phyloP scores from a whole-genome alignment of 2,329 filamentous ascomycete species.

The Paraphoma sp. region DNA sequence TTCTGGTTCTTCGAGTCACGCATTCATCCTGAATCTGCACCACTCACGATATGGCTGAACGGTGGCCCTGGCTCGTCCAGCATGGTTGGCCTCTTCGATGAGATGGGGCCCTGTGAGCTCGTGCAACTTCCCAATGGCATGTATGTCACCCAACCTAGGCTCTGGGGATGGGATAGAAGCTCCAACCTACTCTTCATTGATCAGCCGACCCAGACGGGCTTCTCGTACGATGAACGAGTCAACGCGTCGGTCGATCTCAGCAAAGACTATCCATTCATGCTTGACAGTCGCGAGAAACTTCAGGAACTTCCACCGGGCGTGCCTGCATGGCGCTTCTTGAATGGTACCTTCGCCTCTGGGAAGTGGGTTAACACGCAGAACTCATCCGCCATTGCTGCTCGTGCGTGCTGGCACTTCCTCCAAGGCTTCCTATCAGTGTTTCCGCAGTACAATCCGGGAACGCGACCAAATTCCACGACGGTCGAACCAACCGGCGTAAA shows the following conservation, averaged over 20 bases:
- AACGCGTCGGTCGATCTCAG: constrained; percentile 51
- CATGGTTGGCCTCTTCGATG: constrained; percentile 69
- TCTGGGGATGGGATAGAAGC: constrained; percentile 71
- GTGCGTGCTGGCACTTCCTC: constrained; percentile 69
- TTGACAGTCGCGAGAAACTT: constrained; percentile 25
- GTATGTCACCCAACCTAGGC: constrained; percentile 63
- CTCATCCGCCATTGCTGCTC: constrained; percentile 63
- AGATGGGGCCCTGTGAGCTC: constrained; percentile 60
- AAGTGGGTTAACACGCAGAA: constrained; percentile 60
- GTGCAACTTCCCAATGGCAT: constrained; percentile 51
- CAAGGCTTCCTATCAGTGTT: constrained; percentile 67
- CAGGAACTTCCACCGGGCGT: constrained; percentile 36
- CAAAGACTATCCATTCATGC: not conserved
- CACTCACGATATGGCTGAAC: constrained; percentile 68
- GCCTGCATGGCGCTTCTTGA: constrained; percentile 55
- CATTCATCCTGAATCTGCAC: constrained; percentile 57
- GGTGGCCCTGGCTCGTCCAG: constrained; percentile 71
- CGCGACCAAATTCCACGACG: constrained; percentile 42
- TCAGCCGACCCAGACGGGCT: constrained; percentile 73
- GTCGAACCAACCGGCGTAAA: constrained; percentile 63
- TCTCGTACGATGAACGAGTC: constrained; percentile 69
- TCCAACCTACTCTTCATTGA: constrained; percentile 67
- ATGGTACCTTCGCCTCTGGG: constrained; percentile 70
- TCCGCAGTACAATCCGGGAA: constrained; percentile 63
- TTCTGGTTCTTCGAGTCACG: constrained; percentile 71